A percentile compares a stretch with the other conserved stretches of the same genome.
phyloP scores from a whole-genome alignment of 371 early-diverging fungal genomes.

The Chytridiales sp. region DNA sequence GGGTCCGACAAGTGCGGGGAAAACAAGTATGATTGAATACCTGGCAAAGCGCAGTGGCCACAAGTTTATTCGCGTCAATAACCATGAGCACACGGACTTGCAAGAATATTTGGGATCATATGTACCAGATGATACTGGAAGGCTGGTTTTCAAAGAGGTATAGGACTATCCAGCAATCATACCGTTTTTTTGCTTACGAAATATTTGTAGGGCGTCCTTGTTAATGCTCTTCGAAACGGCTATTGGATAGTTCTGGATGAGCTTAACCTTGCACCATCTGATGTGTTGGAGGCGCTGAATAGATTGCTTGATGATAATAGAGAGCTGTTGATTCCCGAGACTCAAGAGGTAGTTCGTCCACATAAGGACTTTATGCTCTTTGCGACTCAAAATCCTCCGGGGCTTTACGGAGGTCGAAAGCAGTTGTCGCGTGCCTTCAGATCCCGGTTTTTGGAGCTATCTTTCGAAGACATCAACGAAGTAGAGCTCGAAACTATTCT shows the following conservation, averaged over 20 bases:
- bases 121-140: conserved; percentile 75
- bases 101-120: conserved; percentile 98
- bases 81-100: conserved; percentile 99
- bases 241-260: conserved; percentile 99
- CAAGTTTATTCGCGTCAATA: conserved; percentile 98
- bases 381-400: conserved; percentile 99
- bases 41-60: conserved; percentile 93
- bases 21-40: conserved; percentile 98
- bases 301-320: conserved; percentile 99
- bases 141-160: conserved; percentile 88
- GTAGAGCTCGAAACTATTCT: conserved; percentile 87
- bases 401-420: conserved; percentile 97
- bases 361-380: conserved; percentile 99
- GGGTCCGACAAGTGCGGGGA: conserved; percentile 99
- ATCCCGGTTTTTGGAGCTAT: conserved; percentile 98
- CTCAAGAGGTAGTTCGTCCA: conserved; percentile 91
- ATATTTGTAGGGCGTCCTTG: conserved; percentile 76
- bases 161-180: neutral
- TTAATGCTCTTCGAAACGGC: conserved; percentile 95
- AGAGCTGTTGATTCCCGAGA: conserved; percentile 97
- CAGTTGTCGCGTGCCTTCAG: conserved; percentile 98
- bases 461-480: conserved; percentile 93
- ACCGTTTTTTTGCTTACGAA: conserved; percentile 1
- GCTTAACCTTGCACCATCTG: conserved; percentile 98
- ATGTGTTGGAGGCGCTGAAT: conserved; percentile 99